phyloP scores from a whole-genome alignment of 2,329 filamentous ascomycete species.

The Westerdykella aurantiaca region DNA sequence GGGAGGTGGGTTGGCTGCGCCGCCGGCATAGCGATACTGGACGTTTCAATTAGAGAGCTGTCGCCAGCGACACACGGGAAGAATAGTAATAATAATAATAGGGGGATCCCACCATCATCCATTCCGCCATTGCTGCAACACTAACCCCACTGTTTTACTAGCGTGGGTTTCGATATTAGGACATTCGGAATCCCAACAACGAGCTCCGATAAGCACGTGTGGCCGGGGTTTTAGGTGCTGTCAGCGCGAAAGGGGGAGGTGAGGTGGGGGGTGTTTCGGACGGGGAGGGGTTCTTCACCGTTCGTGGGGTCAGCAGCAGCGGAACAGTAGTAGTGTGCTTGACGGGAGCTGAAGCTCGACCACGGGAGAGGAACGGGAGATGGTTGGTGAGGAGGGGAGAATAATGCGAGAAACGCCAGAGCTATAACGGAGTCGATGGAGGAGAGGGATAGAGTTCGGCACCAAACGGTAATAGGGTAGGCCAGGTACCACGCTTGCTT shows the following conservation, averaged over 20 bases:
- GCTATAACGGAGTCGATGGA: conserved; percentile 5
- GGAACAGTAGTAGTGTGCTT: conserved; percentile 8
- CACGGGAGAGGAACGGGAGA: conserved; percentile 5
- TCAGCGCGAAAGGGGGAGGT: conserved; percentile 8
- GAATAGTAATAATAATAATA: conserved; percentile 1
- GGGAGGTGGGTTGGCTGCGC: conserved; percentile 19
- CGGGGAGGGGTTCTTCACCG: neutral
- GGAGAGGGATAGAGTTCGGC: conserved; percentile 1
- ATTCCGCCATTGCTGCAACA: conserved; percentile 29
- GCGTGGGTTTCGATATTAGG: conserved; percentile 30
- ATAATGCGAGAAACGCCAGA: conserved; percentile 1
- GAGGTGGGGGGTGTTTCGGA: neutral
- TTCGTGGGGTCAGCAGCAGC: conserved; percentile 1
- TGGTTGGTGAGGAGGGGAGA: conserved; percentile 5
- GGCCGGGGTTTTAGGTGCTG: conserved; percentile 20
- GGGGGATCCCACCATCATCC: conserved; percentile 29
- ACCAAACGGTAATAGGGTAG: neutral
- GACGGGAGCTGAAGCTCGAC: conserved; percentile 3
- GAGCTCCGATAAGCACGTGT: conserved; percentile 26
- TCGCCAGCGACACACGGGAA: conserved; percentile 1
- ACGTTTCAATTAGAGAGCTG: conserved; percentile 11
- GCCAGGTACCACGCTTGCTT: conserved; percentile 1
- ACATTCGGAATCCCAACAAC: conserved; percentile 17
- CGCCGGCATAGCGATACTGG: conserved; percentile 34
- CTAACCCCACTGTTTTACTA: conserved; percentile 34